phyloP scores from a whole-genome alignment of 1,139 yeast genomes.

The Suhomyces terraborum region DNA sequence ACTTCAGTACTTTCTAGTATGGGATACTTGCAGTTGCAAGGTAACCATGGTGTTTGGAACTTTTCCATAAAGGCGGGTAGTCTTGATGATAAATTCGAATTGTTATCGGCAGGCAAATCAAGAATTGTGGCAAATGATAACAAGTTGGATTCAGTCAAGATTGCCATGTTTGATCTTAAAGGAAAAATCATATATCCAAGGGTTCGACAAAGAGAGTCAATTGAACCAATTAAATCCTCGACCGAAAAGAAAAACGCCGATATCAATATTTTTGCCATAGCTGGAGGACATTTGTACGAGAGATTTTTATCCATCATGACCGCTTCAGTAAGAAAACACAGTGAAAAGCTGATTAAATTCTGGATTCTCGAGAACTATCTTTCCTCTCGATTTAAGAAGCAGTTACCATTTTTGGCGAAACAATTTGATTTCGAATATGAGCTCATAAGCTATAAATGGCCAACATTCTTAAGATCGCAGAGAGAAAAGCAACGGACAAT shows the following conservation, averaged over 20 bases:
- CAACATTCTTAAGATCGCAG: conserved; percentile 81
- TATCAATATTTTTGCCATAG: conserved; percentile 80
- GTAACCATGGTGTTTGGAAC: conserved; percentile 68
- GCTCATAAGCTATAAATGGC: conserved; percentile 86
- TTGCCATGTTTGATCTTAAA: conserved; percentile 40
- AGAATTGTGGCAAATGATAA: conserved; percentile 29
- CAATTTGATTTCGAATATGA: conserved; percentile 65
- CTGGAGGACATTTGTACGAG: conserved; percentile 80
- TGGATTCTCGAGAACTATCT: conserved; percentile 85
- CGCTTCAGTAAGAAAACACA: conserved; percentile 66
- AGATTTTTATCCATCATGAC: conserved; percentile 75
- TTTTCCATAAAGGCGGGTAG: conserved; percentile 47
- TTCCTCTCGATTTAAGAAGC: conserved; percentile 65
- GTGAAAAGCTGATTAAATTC: conserved; percentile 67
- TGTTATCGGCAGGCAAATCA: conserved; percentile 40
- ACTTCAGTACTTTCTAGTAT: conserved; percentile 71
- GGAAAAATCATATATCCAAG: conserved; percentile 48
- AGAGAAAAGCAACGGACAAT: conserved; percentile 73
- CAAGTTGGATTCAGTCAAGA: conserved; percentile 19
- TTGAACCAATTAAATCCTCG: neutral
- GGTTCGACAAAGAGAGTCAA: conserved; percentile 33
- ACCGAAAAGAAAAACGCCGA: conserved; percentile 46
- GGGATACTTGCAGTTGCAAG: conserved; percentile 76
- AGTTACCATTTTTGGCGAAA: conserved; percentile 64
- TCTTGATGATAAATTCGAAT: conserved; percentile 40